Evolutionary conservation across 176 grass and related monocot species (phyloP).

Genomic region (Tillandsia fasciculata): DNA sequence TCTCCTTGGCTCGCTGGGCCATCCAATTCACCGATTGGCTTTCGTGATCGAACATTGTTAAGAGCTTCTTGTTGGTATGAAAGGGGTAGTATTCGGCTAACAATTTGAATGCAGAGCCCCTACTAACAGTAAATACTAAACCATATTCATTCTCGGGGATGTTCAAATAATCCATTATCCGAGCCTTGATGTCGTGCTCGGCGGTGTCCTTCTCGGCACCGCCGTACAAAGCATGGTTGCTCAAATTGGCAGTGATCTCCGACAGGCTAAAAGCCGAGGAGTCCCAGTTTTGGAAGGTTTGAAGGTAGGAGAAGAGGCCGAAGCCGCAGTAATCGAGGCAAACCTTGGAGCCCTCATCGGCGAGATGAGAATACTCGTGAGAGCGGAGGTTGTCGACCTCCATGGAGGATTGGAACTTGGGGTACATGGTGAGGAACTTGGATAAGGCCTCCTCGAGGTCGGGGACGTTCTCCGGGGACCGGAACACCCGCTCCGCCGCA

Average conservation of each 20-base stretch:
- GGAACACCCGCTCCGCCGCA: conserved; percentile 74
- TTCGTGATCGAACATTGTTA: conserved; percentile 99
- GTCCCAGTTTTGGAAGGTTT: conserved; percentile 58
- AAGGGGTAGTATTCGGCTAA: conserved; percentile 94
- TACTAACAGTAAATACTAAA: conserved; percentile 86
- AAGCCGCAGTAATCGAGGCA: conserved; percentile 99
- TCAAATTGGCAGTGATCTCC: conserved; percentile 89
- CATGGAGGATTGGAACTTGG: conserved; percentile 54
- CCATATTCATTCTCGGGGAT: conserved; percentile 92
- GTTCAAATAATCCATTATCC: conserved; percentile 98
- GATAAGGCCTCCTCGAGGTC: conserved; percentile 45
- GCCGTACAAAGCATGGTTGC: conserved; percentile 90
- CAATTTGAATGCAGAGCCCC: conserved; percentile 87
- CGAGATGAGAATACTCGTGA: conserved; percentile 82
- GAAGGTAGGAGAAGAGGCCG: conserved; percentile 87
- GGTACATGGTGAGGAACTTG: conserved; percentile 95
- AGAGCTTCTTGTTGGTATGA: conserved; percentile 74
- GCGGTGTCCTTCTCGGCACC: conserved; percentile 64
- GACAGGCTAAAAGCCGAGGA: conserved; percentile 73
- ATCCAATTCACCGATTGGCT: conserved; percentile 97
- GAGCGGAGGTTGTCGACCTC: conserved; percentile 66
- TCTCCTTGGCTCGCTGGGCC: conserved; percentile 65
- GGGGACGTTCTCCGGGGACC: conserved; percentile 45
- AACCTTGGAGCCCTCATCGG: conserved; percentile 49
- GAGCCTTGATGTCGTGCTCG: conserved; percentile 61